Evolutionary conservation across 352 stramenopile genomes (phyloP).

Genomic region (Globisporangium emineosum): DNA sequence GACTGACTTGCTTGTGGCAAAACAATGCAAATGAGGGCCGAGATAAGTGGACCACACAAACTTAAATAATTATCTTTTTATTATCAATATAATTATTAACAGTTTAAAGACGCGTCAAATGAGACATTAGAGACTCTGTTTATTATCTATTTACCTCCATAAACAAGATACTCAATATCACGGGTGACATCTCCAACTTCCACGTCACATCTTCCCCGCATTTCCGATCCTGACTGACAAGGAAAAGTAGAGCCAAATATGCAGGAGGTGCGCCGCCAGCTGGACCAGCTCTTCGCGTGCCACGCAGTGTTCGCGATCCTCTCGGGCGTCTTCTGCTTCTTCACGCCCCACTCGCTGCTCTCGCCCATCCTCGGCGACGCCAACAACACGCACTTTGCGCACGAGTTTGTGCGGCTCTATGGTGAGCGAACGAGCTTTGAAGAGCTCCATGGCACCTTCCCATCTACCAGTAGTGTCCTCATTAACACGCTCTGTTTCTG

Average conservation of each 20-base stretch:
- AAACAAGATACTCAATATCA: not conserved
- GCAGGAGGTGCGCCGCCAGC: conserved; percentile 65
- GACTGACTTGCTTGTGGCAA: not conserved
- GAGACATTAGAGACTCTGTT: not conserved
- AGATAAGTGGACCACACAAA: not conserved
- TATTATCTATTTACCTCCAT: too few species aligned
- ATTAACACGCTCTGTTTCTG: not conserved
- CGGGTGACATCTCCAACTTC: not conserved
- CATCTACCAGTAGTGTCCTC: too few species aligned
- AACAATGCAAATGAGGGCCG: not conserved
- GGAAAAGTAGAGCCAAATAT: conserved; percentile 15
- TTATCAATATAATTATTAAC: too few species aligned
- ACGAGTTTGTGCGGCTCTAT: conserved; percentile 87
- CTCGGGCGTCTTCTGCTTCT: conserved; percentile 66
- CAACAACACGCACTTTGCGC: conserved; percentile 80
- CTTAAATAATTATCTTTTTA: too few species aligned
- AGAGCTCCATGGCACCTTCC: not conserved
- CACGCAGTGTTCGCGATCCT: conserved; percentile 70
- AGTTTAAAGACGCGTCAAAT: too few species aligned
- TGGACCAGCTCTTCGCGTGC: conserved; percentile 79
- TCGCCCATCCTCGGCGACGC: conserved; percentile 66
- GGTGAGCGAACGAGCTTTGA: conserved; percentile 30
- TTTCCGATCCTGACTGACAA: not conserved
- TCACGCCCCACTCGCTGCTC: conserved; percentile 80
- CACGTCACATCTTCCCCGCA: conserved; percentile 6